phyloP scores from a whole-genome alignment of 164 flowering plant species.

The Stephania cephalantha region DNA sequence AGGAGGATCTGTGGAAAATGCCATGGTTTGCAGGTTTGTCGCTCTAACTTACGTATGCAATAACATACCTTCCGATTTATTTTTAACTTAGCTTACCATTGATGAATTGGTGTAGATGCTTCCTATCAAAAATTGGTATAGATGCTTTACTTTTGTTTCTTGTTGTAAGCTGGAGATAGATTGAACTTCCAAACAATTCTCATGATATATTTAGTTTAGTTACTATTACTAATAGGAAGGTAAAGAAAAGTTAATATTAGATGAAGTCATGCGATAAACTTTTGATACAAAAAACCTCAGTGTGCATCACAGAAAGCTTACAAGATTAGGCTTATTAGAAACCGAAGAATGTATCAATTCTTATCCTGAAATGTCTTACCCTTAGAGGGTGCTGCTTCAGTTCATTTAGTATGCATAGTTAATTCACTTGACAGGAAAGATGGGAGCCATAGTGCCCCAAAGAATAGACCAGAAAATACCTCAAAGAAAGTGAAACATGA shows the following conservation, averaged over 20 bases:
- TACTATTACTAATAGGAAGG: too few relatives aligned
- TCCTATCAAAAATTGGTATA: too few relatives aligned
- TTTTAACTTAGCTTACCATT: neutral
- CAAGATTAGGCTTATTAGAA: neutral
- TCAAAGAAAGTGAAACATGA: too few relatives aligned
- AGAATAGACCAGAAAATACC: too few relatives aligned
- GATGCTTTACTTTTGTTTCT: neutral
- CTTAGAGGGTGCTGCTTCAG: too few relatives aligned
- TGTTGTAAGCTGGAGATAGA: neutral
- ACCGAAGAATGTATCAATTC: neutral
- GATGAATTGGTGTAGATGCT: neutral
- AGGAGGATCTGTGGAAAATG: slow-evolving; percentile 84
- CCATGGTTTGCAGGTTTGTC: slow-evolving; percentile 78
- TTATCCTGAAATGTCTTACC: too few relatives aligned
- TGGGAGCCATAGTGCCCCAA: too few relatives aligned
- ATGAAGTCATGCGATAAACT: neutral
- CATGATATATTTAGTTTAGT: neutral
- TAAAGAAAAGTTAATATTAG: too few relatives aligned
- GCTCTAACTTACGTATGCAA: slow-evolving; percentile 5
- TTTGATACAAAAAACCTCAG: neutral
- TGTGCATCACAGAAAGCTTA: neutral
- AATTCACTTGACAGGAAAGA: too few relatives aligned
- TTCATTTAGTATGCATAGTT: too few relatives aligned
- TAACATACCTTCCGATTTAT: neutral
- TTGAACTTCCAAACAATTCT: neutral